phyloP scores from a whole-genome alignment of 805 yeast species.

The Torulaspora maleeae region DNA sequence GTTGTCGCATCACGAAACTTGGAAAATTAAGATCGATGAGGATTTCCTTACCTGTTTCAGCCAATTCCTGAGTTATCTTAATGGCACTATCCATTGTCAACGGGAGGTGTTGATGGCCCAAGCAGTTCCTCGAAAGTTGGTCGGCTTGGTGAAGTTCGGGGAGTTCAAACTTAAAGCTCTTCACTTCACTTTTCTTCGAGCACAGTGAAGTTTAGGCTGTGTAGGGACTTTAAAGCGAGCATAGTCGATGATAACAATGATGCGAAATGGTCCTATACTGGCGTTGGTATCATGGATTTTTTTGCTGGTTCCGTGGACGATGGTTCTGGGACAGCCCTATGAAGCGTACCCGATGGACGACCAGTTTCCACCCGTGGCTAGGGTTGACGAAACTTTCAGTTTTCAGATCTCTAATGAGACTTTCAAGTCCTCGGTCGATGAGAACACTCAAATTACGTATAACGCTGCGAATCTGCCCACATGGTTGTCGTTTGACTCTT shows the following conservation, averaged over 20 bases:
- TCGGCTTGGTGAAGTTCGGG: background rate
- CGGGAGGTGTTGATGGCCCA: background rate
- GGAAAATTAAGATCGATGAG: background rate
- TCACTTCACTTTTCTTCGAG: background rate
- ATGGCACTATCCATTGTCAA: background rate
- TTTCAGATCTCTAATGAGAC: slow-evolving; percentile 72
- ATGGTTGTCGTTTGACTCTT: slow-evolving; percentile 74
- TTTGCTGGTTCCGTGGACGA: slow-evolving; percentile 5
- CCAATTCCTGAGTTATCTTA: background rate
- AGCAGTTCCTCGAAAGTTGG: background rate
- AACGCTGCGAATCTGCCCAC: slow-evolving; percentile 56
- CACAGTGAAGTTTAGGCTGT: background rate
- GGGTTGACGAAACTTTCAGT: slow-evolving; percentile 54
- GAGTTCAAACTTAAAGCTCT: background rate
- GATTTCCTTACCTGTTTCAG: slow-evolving; percentile 10
- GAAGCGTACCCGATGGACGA: slow-evolving; percentile 41
- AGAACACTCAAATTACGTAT: slow-evolving; percentile 47
- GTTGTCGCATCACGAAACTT: slow-evolving; percentile 10
- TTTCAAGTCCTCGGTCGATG: slow-evolving; percentile 44
- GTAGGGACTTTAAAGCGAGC: background rate
- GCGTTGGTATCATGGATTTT: slow-evolving; percentile 7
- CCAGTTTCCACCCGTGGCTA: slow-evolving; percentile 86
- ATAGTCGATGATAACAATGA: background rate
- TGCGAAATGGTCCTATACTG: slow-evolving; percentile 11
- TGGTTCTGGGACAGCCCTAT: slow-evolving; percentile 21